These are phyloP conservation scores for Balansia obtecta DNA, from an alignment of 2,329 filamentous ascomycete species.

Conservation along the genomic window DNA sequence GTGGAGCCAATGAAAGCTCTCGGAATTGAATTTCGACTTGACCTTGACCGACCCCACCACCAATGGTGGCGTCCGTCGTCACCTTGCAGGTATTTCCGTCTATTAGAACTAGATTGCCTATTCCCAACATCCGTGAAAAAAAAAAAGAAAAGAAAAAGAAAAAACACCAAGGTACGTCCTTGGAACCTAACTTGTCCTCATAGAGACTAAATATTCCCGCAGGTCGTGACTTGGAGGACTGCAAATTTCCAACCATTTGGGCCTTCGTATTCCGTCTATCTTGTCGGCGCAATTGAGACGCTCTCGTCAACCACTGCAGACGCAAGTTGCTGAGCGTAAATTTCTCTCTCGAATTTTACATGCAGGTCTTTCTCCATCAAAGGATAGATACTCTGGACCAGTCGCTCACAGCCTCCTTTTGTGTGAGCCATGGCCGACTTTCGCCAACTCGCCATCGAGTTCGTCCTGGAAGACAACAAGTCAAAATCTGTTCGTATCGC, in stretches of 20 bases:
- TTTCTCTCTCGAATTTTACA: neutral
- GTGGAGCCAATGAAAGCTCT: constrained; percentile 4
- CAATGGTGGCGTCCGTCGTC: constrained; percentile 1
- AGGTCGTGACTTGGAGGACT: too few species aligned
- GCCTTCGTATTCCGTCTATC: neutral
- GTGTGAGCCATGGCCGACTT: constrained; percentile 33
- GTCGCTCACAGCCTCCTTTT: neutral
- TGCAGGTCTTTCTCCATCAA: neutral
- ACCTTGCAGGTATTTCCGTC: neutral
- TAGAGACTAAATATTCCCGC: too few species aligned
- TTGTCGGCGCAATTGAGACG: neutral
- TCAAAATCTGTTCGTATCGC: constrained; percentile 27
- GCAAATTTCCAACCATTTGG: too few species aligned
- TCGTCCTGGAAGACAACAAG: constrained; percentile 39
- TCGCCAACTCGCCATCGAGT: constrained; percentile 39
- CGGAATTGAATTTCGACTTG: constrained; percentile 7
- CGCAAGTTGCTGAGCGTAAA: neutral
- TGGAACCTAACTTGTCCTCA: too few species aligned
- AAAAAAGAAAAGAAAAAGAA: neutral
- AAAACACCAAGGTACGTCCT: neutral
- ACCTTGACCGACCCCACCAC: neutral
- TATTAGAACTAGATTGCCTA: neutral
- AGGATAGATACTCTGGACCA: neutral
- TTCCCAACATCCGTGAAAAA: neutral
- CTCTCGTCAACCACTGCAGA: neutral